Evolutionary conservation across 805 yeast species (phyloP).

Genomic region (Ogataea naganishii): DNA sequence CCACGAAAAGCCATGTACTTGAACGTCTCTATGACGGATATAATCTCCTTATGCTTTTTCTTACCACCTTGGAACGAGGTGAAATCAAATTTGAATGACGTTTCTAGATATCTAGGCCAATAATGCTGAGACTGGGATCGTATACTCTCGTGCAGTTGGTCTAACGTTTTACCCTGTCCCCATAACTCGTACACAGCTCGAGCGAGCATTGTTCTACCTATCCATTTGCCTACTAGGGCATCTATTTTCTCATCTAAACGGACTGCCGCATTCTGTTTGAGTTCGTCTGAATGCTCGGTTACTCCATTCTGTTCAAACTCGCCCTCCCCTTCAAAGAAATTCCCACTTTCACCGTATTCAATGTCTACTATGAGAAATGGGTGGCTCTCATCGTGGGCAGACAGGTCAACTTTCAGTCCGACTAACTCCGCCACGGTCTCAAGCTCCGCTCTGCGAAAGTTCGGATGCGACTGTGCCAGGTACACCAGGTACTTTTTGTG

Average conservation of each 20-base stretch:
- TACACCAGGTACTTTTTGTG: conserved; percentile 65
- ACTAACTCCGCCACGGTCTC: conserved; percentile 71
- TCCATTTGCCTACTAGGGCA: conserved; percentile 53
- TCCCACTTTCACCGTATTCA: too few species aligned
- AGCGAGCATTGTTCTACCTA: conserved; percentile 60
- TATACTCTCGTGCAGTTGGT: conserved; percentile 48
- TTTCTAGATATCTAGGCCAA: conserved; percentile 28
- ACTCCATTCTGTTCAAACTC: not conserved
- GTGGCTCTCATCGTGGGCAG: conserved; percentile 42
- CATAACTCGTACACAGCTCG: conserved; percentile 78
- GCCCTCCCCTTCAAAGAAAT: conserved; percentile 6
- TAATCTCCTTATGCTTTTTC: conserved; percentile 37
- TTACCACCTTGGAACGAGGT: conserved; percentile 67
- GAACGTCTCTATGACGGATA: conserved; percentile 64
- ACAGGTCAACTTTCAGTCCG: conserved; percentile 48
- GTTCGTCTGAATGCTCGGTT: too few species aligned
- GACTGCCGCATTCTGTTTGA: too few species aligned
- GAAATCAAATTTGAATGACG: conserved; percentile 74
- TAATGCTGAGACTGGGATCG: conserved; percentile 18
- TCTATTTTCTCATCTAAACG: too few species aligned
- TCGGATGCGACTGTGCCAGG: conserved; percentile 76
- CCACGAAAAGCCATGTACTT: conserved; percentile 67
- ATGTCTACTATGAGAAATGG: conserved; percentile 72
- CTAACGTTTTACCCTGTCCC: conserved; percentile 58
- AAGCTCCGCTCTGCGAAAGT: conserved; percentile 74